Conservation (phyloP, 2,329 filamentous ascomycete species). For the Epichloe sp. region DNA sequence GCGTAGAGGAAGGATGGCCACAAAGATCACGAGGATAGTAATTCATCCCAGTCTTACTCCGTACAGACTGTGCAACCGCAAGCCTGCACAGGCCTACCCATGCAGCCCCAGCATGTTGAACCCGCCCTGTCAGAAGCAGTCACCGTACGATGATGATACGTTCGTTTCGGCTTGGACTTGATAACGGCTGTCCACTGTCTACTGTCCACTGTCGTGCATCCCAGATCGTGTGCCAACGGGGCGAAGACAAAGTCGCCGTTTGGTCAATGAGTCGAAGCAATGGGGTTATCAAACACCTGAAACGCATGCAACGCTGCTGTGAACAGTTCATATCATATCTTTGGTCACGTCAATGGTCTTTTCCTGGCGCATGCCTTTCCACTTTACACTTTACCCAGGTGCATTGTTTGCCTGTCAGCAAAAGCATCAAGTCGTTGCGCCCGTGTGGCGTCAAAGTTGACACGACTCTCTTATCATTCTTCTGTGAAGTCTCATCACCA, state of each 20-base stretch:
- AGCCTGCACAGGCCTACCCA: background rate
- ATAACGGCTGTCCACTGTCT: background rate
- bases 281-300: background rate
- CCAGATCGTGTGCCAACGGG: background rate
- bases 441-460: too few relatives aligned
- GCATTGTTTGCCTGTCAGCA: too few relatives aligned
- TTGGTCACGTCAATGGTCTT: background rate
- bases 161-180: background rate
- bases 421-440: too few relatives aligned
- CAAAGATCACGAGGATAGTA: slow-evolving; percentile 1
- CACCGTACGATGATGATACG: background rate
- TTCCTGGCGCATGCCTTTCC: too few relatives aligned
- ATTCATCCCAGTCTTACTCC: background rate
- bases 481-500: too few relatives aligned
- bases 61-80: slow-evolving; percentile 1
- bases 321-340: background rate
- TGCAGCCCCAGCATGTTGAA: background rate
- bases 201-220: background rate
- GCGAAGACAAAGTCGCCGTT: background rate
- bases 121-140: background rate
- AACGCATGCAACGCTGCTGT: background rate
- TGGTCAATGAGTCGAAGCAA: background rate
- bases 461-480: too few relatives aligned
- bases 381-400: too few relatives aligned
- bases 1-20: background rate